Evolutionary conservation across 2,329 filamentous ascomycete genomes (phyloP).

Genomic region (Dendrostoma leiphaemia): DNA sequence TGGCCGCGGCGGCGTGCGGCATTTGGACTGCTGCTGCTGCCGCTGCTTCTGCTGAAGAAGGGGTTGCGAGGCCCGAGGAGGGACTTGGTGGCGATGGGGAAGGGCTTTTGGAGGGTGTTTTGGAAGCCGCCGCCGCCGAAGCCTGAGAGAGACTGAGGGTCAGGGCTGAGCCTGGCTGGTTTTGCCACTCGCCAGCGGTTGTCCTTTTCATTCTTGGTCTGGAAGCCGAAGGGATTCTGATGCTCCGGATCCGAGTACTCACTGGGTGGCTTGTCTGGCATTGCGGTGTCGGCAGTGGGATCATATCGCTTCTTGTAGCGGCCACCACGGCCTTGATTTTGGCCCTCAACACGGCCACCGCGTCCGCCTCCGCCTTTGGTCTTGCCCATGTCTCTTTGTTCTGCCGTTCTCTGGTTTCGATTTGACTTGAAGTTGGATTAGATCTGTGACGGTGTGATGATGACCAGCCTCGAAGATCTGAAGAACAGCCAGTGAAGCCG

Average conservation of each 20-base stretch:
- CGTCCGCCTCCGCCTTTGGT: not conserved
- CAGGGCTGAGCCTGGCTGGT: not conserved
- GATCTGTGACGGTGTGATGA: not conserved
- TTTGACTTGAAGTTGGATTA: not conserved
- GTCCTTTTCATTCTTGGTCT: not conserved
- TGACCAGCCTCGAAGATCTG: not conserved
- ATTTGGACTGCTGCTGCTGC: too few relatives aligned
- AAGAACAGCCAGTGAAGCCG: not conserved
- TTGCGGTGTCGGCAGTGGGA: not conserved
- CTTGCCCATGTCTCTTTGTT: not conserved
- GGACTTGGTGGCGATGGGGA: not conserved
- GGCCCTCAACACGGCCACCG: not conserved
- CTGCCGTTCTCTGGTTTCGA: not conserved
- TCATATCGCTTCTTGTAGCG: not conserved
- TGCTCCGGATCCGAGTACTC: too few relatives aligned
- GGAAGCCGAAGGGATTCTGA: not conserved
- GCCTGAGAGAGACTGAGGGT: not conserved
- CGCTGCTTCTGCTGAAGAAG: not conserved
- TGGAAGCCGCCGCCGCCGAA: not conserved
- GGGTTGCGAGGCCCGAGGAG: not conserved
- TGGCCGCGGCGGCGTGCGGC: not conserved
- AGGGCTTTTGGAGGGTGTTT: not conserved
- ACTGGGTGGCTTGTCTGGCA: not conserved
- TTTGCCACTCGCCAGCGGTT: not conserved
- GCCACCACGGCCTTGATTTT: not conserved